Percentiles rank a stretch among this genome's conserved stretches.
Conservation (phyloP, 495 filamentous ascomycete genomes). For the Xylaria venustula region DNA sequence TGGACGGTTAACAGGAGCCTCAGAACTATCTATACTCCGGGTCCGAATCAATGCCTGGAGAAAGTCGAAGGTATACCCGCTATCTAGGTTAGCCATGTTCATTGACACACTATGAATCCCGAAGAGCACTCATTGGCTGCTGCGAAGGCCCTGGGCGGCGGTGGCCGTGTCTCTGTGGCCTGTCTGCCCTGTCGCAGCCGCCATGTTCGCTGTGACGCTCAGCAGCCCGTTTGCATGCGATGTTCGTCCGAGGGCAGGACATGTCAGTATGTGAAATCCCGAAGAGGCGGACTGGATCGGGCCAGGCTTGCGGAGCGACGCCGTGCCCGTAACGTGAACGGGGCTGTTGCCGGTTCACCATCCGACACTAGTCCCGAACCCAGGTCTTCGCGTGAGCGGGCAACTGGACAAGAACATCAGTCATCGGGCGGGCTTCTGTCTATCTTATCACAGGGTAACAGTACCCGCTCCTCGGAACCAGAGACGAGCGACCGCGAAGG, state of each 20-base stretch:
- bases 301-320: conserved; percentile 20
- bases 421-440: not conserved
- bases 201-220: conserved; percentile 57
- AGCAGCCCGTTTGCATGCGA: conserved; percentile 42
- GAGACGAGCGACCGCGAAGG: not conserved
- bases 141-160: conserved; percentile 22
- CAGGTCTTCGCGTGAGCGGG: conserved; percentile 3
- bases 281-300: conserved; percentile 44
- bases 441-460: not conserved
- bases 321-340: conserved; percentile 18
- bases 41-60: not conserved
- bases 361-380: conserved; percentile 2
- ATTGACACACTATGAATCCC: not conserved
- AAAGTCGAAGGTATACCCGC: not conserved
- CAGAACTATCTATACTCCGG: not conserved
- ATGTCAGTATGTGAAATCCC: conserved; percentile 51
- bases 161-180: conserved; percentile 43
- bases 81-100: not conserved
- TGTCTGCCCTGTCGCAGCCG: conserved; percentile 57
- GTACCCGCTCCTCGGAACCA: not conserved
- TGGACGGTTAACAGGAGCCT: not conserved
- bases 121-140: conserved; percentile 10
- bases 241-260: conserved; percentile 41
- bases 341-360: conserved; percentile 25
- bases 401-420: not conserved